phyloP scores from a whole-genome alignment of 2,329 filamentous ascomycete species.

The Arachnomyces sp. region DNA sequence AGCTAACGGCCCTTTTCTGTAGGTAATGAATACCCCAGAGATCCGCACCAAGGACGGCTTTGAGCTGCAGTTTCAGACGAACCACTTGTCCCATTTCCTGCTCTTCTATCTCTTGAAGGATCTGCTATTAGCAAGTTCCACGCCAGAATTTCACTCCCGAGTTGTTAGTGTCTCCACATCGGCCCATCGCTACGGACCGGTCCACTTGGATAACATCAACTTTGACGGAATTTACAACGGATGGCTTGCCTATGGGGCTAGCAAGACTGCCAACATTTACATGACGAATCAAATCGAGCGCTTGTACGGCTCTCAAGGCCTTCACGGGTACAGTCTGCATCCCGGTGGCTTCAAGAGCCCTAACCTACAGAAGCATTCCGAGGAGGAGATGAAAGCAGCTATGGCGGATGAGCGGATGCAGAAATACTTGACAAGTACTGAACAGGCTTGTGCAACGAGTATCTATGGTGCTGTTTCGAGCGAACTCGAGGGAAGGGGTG shows the following conservation, averaged over 20 bases:
- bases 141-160: slow-evolving; percentile 36
- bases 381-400: too few relatives aligned
- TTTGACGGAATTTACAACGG: slow-evolving; percentile 31
- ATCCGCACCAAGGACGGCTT: slow-evolving; percentile 26
- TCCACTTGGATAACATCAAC: slow-evolving; percentile 34
- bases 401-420: slow-evolving; percentile 27
- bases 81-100: slow-evolving; percentile 30
- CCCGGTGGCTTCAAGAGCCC: too few relatives aligned
- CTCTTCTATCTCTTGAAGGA: slow-evolving; percentile 23
- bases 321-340: slow-evolving; percentile 36
- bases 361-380: too few relatives aligned
- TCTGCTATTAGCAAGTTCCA: slow-evolving; percentile 14
- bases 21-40: slow-evolving; percentile 24
- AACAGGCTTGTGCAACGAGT: slow-evolving; percentile 35
- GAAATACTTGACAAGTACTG: slow-evolving; percentile 22
- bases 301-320: slow-evolving; percentile 35
- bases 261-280: slow-evolving; percentile 47
- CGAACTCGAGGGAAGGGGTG: slow-evolving; percentile 26
- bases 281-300: slow-evolving; percentile 47
- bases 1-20: too few relatives aligned
- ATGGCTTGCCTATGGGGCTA: slow-evolving; percentile 38
- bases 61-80: slow-evolving; percentile 32
- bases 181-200: slow-evolving; percentile 31
- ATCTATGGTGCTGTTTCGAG: slow-evolving; percentile 29
- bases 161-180: slow-evolving; percentile 41